A percentile compares a stretch with the other conserved stretches of the same genome.
Evolutionary conservation across 78 protist species (phyloP).

Genomic region (Chrysochromulina tobinii): DNA sequence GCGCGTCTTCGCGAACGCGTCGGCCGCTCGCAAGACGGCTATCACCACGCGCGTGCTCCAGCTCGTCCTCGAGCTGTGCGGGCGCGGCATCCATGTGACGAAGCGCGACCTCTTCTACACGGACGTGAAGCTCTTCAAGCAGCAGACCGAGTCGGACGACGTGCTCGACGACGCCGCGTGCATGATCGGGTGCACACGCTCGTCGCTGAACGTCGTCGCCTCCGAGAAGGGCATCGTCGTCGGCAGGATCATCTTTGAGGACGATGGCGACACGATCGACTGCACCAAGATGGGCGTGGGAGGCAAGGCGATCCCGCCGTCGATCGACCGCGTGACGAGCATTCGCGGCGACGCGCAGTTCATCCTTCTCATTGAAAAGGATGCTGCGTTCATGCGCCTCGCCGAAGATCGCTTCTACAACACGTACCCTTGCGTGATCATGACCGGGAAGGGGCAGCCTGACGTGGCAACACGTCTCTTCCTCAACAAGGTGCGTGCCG

Average conservation of each 20-base stretch:
- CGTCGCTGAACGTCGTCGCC: constrained; percentile 44
- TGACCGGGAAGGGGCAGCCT: constrained; percentile 76
- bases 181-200: constrained; percentile 75
- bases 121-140: constrained; percentile 63
- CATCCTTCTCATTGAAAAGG: constrained; percentile 66
- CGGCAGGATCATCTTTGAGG: constrained; percentile 46
- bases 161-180: constrained; percentile 71
- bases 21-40: constrained; percentile 53
- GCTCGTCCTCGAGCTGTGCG: constrained; percentile 61
- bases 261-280: constrained; percentile 69
- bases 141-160: constrained; percentile 64
- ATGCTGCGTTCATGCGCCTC: constrained; percentile 75
- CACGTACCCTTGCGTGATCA: constrained; percentile 60
- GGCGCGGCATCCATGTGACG: constrained; percentile 64
- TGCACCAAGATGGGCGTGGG: constrained; percentile 75
- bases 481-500: background rate
- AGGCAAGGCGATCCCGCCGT: constrained; percentile 72
- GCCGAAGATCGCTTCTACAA: constrained; percentile 76
- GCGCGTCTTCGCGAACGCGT: constrained; percentile 42
- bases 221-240: constrained; percentile 7
- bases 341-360: constrained; percentile 65
- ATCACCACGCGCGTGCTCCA: constrained; percentile 69
- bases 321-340: constrained; percentile 55
- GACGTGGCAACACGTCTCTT: constrained; percentile 70
- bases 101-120: constrained; percentile 81